Base-by-base conservation (phyloP, 768 basidiomycete species). In the Mycena sanguinolenta region DNA sequence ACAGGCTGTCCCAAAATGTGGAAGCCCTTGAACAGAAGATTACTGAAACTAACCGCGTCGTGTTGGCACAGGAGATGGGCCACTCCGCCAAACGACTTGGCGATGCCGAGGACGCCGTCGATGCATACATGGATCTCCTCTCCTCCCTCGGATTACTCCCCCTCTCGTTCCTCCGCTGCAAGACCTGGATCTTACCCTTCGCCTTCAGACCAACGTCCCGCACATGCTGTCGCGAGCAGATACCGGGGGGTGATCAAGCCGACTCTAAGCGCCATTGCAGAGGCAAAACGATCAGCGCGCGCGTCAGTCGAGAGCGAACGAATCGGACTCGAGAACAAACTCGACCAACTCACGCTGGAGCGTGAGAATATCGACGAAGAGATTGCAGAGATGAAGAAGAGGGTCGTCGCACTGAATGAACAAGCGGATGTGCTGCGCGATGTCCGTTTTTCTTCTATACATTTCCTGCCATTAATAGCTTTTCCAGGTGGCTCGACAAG, bases 351-450 rank as follows among this genome's bases (percentile, higher is more conserved):
- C 60, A 88, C 86, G 0, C 81, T 90, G 63, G 91, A 93, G 70
- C 94, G 93, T 75, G 95, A 97, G 79, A 92, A 93, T 64, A 81
- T 92, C 69, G 93, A 93, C 65, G 91, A 95, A 75, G 94, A 96
- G 71, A 88, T 93, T 25, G 84, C 82, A 55, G 92, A 92, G 75
- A 77, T 92, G 25, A 92, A 93, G 77, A 91, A 92, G 79, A 93
- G 93, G 78, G 91, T 92, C 12, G 84, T 82, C 25, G 88, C 81
- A 12, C 73, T 94, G 64, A 92, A 89, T 68, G 91, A 93, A 63
- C 90, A 95, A 78, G 93, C 93, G 13, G 92, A 95, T 70, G 91
- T 92, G 73, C 82, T 95, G 58, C 89, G 95, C 79, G 94, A 95
- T 78, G 95, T 95, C 60, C 72, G 87, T 57, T 25, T 42, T 50